A percentile compares a stretch with the other conserved stretches of the same genome.
Evolutionary conservation across 805 yeast genomes (phyloP).

Genomic region (Saturnispora serradocipensis): DNA sequence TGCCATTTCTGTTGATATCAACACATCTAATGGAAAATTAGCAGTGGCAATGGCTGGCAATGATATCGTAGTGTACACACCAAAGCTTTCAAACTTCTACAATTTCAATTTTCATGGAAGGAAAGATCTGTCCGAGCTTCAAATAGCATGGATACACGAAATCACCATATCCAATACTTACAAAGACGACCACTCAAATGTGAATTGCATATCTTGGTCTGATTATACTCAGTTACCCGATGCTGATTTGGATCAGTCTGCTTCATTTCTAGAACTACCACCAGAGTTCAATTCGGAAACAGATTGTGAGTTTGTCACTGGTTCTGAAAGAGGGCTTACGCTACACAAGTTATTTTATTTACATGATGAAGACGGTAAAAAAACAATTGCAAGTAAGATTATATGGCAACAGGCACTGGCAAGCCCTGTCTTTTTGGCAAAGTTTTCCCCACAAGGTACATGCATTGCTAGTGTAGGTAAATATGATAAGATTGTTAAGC

Average conservation of each 20-base stretch:
- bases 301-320: conserved; percentile 49
- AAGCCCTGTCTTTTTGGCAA: conserved; percentile 46
- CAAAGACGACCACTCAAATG: conserved; percentile 16
- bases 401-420: conserved; percentile 50
- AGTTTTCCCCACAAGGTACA: conserved; percentile 58
- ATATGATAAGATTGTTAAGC: conserved; percentile 58
- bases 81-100: conserved; percentile 41
- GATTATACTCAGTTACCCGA: conserved; percentile 25
- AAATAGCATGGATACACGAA: conserved; percentile 27
- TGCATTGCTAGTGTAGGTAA: conserved; percentile 56
- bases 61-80: conserved; percentile 43
- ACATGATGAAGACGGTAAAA: conserved; percentile 12
- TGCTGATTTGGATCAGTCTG: conserved; percentile 18
- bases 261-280: conserved; percentile 25
- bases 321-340: conserved; percentile 40
- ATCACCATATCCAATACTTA: conserved; percentile 12
- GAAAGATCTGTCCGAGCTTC: conserved; percentile 23
- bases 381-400: conserved; percentile 14
- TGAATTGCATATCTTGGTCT: conserved; percentile 29
- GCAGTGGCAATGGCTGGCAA: conserved; percentile 41
- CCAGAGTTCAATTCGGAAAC: conserved; percentile 29
- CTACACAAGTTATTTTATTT: conserved; percentile 41
- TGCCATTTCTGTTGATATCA: conserved; percentile 57
- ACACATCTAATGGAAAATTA: conserved; percentile 48
- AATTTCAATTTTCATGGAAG: conserved; percentile 28